Percentiles rank a stretch among this genome's conserved stretches.
Conservation (phyloP, 768 basidiomycete species). For the Leccinum boreale region DNA sequence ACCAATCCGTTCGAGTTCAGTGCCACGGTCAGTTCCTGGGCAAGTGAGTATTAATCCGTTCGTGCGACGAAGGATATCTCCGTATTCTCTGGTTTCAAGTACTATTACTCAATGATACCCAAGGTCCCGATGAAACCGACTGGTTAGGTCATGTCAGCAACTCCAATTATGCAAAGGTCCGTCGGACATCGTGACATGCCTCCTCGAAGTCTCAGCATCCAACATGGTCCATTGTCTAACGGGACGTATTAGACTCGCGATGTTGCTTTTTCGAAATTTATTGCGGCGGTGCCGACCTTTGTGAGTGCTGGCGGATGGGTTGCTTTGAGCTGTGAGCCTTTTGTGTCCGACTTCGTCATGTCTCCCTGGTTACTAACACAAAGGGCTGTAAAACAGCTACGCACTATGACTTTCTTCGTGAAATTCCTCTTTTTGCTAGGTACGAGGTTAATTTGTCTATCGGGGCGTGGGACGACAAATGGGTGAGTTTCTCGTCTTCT, state of each 20-base stretch:
- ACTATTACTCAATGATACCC: not conserved
- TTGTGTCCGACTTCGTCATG: not conserved
- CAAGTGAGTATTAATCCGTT: slow-evolving; percentile 9
- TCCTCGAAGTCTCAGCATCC: not conserved
- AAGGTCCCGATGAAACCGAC: slow-evolving; percentile 19
- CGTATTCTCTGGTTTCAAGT: not conserved
- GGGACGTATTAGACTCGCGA: slow-evolving; percentile 10
- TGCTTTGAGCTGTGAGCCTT: slow-evolving; percentile 3
- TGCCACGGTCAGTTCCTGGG: slow-evolving; percentile 6
- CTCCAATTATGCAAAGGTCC: slow-evolving; percentile 14
- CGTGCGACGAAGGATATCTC: not conserved
- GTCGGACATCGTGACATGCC: not conserved
- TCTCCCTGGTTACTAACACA: not conserved
- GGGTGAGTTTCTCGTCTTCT: slow-evolving; percentile 2
- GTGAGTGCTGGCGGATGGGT: slow-evolving; percentile 11
- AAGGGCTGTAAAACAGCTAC: not conserved
- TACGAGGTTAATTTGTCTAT: slow-evolving; percentile 16
- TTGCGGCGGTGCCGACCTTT: slow-evolving; percentile 11
- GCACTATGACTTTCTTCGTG: slow-evolving; percentile 14
- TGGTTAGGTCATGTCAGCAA: slow-evolving; percentile 18
- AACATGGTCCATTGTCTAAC: not conserved
- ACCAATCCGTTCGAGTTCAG: slow-evolving; percentile 15
- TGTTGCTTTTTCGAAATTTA: slow-evolving; percentile 9
- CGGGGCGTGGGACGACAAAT: slow-evolving; percentile 16
- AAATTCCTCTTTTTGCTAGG: slow-evolving; percentile 14